Evolutionary conservation across 2,329 filamentous ascomycete species (phyloP).

Genomic region (Ophiostoma sp.): DNA sequence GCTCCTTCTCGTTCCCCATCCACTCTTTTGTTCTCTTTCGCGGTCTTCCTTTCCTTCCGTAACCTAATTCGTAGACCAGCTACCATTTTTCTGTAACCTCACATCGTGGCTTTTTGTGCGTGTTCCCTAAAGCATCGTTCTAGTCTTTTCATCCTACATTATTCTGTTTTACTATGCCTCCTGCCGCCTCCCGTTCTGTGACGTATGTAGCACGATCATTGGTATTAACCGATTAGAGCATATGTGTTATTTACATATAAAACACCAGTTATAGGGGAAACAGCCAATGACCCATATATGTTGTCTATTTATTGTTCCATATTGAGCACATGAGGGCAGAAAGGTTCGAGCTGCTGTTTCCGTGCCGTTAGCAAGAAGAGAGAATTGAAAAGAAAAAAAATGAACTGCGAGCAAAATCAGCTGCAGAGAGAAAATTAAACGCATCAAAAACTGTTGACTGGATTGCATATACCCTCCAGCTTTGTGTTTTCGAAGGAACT

Average conservation of each 20-base stretch:
- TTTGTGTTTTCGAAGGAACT: neutral
- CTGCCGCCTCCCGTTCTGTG: neutral
- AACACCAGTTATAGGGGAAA: neutral
- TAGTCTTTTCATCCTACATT: neutral
- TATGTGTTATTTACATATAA: constrained; percentile 2
- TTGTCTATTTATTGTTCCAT: constrained; percentile 6
- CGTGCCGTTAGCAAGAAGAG: neutral
- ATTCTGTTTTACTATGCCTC: neutral
- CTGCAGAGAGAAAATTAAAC: neutral
- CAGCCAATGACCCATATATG: neutral
- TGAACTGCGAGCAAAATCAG: too few species aligned
- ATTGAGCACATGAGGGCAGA: neutral
- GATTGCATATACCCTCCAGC: neutral
- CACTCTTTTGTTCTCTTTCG: neutral
- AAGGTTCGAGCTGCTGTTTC: neutral
- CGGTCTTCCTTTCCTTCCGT: neutral
- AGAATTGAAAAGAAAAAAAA: too few species aligned
- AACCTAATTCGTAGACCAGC: neutral
- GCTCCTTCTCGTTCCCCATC: constrained; percentile 9
- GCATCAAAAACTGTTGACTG: neutral
- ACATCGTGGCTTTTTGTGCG: neutral
- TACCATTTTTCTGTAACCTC: neutral
- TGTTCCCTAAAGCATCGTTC: neutral
- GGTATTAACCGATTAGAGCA: constrained; percentile 4
- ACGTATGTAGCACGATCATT: neutral